Conservation (phyloP, 1,139 yeast species). For the Pichia sp. region DNA sequence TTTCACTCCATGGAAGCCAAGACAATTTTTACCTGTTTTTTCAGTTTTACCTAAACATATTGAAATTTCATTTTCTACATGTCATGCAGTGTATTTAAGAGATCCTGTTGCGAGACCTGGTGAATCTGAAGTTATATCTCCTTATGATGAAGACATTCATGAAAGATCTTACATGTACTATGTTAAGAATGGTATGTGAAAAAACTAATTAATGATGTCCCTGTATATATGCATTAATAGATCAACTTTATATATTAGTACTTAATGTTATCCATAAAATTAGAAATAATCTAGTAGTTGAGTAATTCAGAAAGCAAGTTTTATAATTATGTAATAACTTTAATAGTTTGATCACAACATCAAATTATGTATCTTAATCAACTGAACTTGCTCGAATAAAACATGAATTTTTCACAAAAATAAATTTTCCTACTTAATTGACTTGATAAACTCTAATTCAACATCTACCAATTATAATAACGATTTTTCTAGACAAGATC, state of each 20-base stretch:
- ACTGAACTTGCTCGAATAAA: too few relatives aligned
- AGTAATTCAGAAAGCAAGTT: too few relatives aligned
- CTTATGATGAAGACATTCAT: conserved; percentile 76
- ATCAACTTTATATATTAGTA: too few relatives aligned
- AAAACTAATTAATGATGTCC: background rate
- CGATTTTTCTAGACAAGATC: too few relatives aligned
- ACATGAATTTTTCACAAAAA: too few relatives aligned
- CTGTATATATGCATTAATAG: conserved; percentile 1
- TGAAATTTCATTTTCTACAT: conserved; percentile 82
- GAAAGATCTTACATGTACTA: conserved; percentile 96
- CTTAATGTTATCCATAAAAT: too few relatives aligned
- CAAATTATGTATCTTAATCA: too few relatives aligned
- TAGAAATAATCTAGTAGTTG: too few relatives aligned
- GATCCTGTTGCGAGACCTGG: conserved; percentile 98
- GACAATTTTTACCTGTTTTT: conserved; percentile 88
- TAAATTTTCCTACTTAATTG: too few relatives aligned
- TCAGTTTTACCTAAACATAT: conserved; percentile 88
- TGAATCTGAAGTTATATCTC: conserved; percentile 90
- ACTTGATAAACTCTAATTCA: too few relatives aligned
- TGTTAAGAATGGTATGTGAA: conserved; percentile 63
- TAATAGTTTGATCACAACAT: too few relatives aligned
- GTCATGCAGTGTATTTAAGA: conserved; percentile 91
- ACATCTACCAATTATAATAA: background rate
- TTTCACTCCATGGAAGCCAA: conserved; percentile 95
- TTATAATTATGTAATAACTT: too few relatives aligned